Evolutionary conservation across 2,329 filamentous ascomycete genomes (phyloP), one percentile per base, ranked within the genome.

Genomic region (Cyanodermella asteris): DNA sequence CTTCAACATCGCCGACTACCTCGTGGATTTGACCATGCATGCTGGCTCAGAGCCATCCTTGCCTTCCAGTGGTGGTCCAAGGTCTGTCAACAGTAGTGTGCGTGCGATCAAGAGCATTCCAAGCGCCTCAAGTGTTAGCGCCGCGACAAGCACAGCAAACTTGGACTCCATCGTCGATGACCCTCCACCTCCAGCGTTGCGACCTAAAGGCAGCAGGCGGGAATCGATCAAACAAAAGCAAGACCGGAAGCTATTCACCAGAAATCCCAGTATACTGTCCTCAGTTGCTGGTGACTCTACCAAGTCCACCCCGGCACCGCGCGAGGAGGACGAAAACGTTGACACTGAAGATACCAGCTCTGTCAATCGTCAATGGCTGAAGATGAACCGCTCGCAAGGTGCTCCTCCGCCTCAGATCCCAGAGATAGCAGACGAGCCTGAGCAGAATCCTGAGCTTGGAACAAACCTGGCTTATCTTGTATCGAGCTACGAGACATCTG

Each of bases 21-120:
- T 97, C 5, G 82, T 97, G 16, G 87, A 97, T 45, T 60, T 97
- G 20, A 94, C 87, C 0, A 94, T 97, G 84, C 87, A 97, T 45
- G 82, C 81, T 13, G 67, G 76, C 30, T 48, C 57, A 2, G 59
- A 68, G 16, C 64, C 69, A 24, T 53, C 63, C 22, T 63, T 57
- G 12, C 53, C 61, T 5, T 51, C 65, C 3, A 47, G 53, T 6
- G 72, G 76, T 34, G 64, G 59, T 3, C 54, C 64, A 2, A 73
- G 68, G 34, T 70, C 78, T 12, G 72, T 77, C 3, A 76, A 80
- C 12, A 91, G 80, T 51, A 91, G 81, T 42, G 76, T 80, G 7
- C 66, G 73, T 30, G 80, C 77, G 6, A 71, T 91, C 35, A 93
- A 93, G 50, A 91, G 82, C 1, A 73, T 91, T 34, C 72, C 77